Base-by-base conservation (phyloP, 2,329 filamentous ascomycete species). In the Colletotrichum coccodes region DNA sequence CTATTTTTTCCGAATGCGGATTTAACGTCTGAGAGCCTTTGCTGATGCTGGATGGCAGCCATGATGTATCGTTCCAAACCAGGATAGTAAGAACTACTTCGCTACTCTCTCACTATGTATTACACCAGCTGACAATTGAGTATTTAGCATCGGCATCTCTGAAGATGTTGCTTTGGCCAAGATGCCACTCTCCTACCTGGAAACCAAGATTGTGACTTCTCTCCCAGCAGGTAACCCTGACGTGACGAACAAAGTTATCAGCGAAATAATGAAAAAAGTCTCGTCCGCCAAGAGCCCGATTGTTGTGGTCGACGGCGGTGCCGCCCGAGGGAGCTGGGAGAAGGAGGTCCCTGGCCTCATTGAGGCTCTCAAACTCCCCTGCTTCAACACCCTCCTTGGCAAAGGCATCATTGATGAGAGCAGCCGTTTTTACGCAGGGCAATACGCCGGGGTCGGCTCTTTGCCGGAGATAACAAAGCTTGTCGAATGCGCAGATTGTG, bases 321-420 rank as follows among this genome's bases (percentile, higher is more conserved):
- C 88, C 6, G 87, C 89, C 66, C 83, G 89, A 44, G 87, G 90
- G 73, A 81, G 84, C 42, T 86, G 85, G 46, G 75, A 89, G 5
- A 79, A 86, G 3, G 88, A 90, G 74, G 85, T 88, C 11, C 84
- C 89, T 68, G 84, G 84, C 6, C 79, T 92, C 21, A 80, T 91
- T 47, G 79, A 84, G 59, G 87, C 85, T 66, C 87, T 88, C 2
- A 82, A 84, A 3, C 78, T 92, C 8, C 90, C 90, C 6, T 86
- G 87, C 0, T 91, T 91, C 71, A 87, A 89, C 6, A 86, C 89
- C 0, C 88, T 89, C 1, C 91, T 91, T 85, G 90, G 90, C 32
- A 92, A 91, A 77, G 87, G 89, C 8, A 86, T 88, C 36, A 38
- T 38, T 12, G 36, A 38, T 38, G 36, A 38, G 36, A 38, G 6